A percentile compares a stretch with the other conserved stretches of the same genome.
phyloP scores from a whole-genome alignment of 192 early-diverging fungal species.

The Mortierella antarctica region DNA sequence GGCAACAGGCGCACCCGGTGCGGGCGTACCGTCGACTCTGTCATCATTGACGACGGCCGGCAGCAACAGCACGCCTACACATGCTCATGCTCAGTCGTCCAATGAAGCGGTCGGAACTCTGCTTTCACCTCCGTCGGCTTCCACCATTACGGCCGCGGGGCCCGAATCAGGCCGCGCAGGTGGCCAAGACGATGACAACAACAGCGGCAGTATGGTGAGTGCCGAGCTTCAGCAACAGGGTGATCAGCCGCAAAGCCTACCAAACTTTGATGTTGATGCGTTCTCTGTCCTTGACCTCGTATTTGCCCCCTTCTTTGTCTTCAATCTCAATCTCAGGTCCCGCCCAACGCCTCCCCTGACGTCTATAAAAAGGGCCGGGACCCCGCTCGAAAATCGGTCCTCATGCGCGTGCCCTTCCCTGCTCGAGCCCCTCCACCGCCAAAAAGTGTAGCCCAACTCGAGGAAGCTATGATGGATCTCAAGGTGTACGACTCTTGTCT shows the following conservation, averaged over 20 bases:
- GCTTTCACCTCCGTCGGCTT: no score
- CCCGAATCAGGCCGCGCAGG: no score
- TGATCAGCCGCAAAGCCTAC: no score
- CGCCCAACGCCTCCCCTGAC: background rate
- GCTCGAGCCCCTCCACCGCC: constrained; percentile 33
- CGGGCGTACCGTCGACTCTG: background rate
- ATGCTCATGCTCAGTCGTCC: background rate
- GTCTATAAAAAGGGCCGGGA: background rate
- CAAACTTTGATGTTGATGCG: no score
- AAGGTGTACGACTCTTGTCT: constrained; percentile 44
- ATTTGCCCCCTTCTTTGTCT: background rate
- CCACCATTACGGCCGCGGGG: no score
- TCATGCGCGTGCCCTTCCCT: constrained; percentile 25
- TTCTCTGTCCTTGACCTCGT: no score
- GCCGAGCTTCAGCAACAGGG: no score
- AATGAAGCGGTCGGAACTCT: no score
- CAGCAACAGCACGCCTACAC: background rate
- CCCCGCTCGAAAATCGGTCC: constrained; percentile 5
- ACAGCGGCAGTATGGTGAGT: no score
- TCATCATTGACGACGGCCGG: background rate
- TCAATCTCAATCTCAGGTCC: background rate
- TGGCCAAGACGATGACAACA: no score
- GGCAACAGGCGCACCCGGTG: background rate
- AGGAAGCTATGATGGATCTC: constrained; percentile 45
- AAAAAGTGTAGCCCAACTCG: constrained; percentile 37